These are phyloP conservation scores for Penicillium samsonianum DNA, from an alignment of 495 filamentous ascomycete genomes.

Conservation along the genomic window DNA sequence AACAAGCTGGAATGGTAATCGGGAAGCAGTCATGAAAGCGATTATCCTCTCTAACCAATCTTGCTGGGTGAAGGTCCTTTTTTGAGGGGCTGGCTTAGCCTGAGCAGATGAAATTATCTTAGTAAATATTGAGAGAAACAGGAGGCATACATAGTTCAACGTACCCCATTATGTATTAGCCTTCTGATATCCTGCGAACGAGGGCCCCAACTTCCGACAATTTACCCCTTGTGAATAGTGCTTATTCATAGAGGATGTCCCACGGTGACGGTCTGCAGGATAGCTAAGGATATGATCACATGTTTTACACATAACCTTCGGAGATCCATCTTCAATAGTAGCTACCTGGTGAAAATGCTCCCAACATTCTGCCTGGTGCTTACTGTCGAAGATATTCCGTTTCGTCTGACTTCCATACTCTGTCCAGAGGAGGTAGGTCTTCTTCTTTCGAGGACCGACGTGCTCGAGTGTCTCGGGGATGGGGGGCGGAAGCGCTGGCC, in stretches of 20 bases:
- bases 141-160: neutral
- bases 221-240: neutral
- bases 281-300: constrained; percentile 7
- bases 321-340: neutral
- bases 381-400: neutral
- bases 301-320: constrained; percentile 14
- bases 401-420: constrained; percentile 9
- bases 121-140: too few species aligned
- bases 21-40: too few species aligned
- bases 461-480: too few species aligned
- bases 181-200: neutral
- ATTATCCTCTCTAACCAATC: too few species aligned
- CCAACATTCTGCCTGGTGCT: constrained; percentile 3
- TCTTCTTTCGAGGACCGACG: too few species aligned
- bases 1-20: too few species aligned
- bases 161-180: neutral
- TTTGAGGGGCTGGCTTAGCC: too few species aligned
- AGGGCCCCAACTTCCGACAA: too few species aligned
- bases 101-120: too few species aligned
- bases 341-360: constrained; percentile 15
- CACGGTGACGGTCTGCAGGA: neutral
- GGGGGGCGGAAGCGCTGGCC: too few species aligned
- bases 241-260: constrained; percentile 7
- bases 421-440: neutral
- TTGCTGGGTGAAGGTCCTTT: too few species aligned